A percentile compares a stretch with the other conserved stretches of the same genome.
Evolutionary conservation across 768 basidiomycete species (phyloP).

Genomic region (Wakefieldia striispora): DNA sequence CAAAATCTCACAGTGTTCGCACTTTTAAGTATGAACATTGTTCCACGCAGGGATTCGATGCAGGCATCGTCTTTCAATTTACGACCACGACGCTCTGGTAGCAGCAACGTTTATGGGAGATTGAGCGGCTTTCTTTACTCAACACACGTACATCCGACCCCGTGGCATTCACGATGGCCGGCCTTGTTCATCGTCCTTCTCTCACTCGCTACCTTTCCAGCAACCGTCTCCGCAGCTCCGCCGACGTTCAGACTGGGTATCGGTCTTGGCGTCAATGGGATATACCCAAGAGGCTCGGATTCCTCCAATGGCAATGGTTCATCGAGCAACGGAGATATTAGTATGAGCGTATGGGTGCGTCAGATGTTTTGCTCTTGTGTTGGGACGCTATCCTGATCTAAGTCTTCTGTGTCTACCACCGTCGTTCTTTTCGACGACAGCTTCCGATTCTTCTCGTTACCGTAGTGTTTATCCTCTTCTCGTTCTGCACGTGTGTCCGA

Average conservation of each 20-base stretch:
- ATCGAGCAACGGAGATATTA: slow-evolving; percentile 4
- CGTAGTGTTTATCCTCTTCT: slow-evolving; percentile 19
- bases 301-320: not conserved
- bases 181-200: not conserved
- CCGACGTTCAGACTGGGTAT: not conserved
- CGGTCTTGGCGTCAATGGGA: not conserved
- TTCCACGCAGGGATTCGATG: not conserved
- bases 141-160: not conserved
- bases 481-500: slow-evolving; percentile 22
- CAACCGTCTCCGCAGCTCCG: slow-evolving; percentile 10
- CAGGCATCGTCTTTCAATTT: slow-evolving; percentile 1
- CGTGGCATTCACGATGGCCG: not conserved
- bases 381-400: not conserved
- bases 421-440: slow-evolving; percentile 4
- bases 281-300: not conserved
- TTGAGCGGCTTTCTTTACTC: not conserved
- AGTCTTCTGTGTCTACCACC: not conserved
- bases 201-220: not conserved
- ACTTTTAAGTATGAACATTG: not conserved
- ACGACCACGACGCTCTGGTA: slow-evolving; percentile 6
- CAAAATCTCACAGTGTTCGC: too few species aligned
- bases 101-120: not conserved
- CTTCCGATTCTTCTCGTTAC: slow-evolving; percentile 29
- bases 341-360: slow-evolving; percentile 29
- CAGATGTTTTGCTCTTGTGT: not conserved